A percentile compares a stretch with the other conserved stretches of the same genome.
These are phyloP conservation scores for Podaxis mareebaensis DNA, from an alignment of 768 basidiomycete species.

Conservation along the genomic window DNA sequence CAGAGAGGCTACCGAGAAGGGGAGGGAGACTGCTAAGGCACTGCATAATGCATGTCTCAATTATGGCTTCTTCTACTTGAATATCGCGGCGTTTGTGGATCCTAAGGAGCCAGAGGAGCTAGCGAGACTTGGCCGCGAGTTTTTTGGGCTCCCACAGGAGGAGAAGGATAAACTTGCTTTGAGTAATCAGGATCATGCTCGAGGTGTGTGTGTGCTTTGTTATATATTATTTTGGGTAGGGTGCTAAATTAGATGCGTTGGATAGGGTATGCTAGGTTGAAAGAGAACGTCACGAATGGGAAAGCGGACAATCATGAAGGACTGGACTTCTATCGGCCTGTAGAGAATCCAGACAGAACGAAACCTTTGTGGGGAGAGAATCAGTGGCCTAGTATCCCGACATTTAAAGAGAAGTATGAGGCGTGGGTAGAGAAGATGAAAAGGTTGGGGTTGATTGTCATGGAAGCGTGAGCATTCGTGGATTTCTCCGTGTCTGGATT, in stretches of 20 bases:
- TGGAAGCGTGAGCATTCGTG: conserved; percentile 74
- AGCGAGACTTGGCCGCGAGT: conserved; percentile 60
- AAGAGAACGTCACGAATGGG: conserved; percentile 86
- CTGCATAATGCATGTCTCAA: conserved; percentile 75
- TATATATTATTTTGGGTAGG: background rate
- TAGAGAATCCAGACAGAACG: conserved; percentile 66
- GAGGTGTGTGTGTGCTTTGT: conserved; percentile 51
- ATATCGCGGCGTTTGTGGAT: conserved; percentile 61
- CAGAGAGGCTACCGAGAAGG: conserved; percentile 34
- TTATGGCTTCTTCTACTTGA: conserved; percentile 90
- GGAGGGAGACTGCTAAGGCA: conserved; percentile 49
- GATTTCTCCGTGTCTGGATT: background rate
- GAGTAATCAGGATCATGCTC: conserved; percentile 65
- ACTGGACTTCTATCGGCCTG: conserved; percentile 79
- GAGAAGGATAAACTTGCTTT: conserved; percentile 79
- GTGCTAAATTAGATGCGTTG: background rate
- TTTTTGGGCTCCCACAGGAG: conserved; percentile 72
- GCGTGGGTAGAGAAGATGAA: conserved; percentile 88
- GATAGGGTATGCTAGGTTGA: conserved; percentile 76
- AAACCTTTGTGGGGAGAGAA: conserved; percentile 82
- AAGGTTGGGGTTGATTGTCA: conserved; percentile 72
- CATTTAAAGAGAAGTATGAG: conserved; percentile 66
- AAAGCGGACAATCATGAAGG: conserved; percentile 86
- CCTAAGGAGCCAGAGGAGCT: conserved; percentile 65
- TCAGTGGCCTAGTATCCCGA: conserved; percentile 71